These are phyloP conservation scores for Zea mays DNA, from an alignment of 176 grass and related monocot genomes.

Conservation along the genomic window DNA sequence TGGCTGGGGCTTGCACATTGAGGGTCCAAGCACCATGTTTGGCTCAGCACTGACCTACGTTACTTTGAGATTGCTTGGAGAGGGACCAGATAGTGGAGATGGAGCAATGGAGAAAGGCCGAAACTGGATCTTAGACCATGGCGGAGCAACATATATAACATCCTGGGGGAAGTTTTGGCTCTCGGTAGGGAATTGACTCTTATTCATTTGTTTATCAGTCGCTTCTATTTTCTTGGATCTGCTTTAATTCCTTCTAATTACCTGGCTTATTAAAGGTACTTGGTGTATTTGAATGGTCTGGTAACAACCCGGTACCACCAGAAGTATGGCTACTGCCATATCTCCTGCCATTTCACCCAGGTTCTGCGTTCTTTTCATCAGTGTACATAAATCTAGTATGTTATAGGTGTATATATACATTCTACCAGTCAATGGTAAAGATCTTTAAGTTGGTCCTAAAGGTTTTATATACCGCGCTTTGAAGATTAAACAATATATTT, in stretches of 20 bases:
- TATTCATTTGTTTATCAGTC: conserved; percentile 7
- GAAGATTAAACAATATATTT: not conserved
- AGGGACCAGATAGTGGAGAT: conserved; percentile 62
- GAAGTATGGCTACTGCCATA: conserved; percentile 94
- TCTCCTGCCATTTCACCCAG: conserved; percentile 82
- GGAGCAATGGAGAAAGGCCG: conserved; percentile 79
- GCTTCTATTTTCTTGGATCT: conserved; percentile 31
- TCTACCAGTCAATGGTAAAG: not conserved
- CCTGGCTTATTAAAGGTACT: conserved; percentile 62
- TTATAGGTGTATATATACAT: not conserved
- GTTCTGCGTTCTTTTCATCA: conserved; percentile 35
- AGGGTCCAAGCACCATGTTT: conserved; percentile 90
- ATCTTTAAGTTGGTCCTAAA: not conserved
- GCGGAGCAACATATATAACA: conserved; percentile 74
- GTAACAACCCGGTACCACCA: conserved; percentile 89
- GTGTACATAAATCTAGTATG: not conserved
- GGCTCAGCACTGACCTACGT: conserved; percentile 80
- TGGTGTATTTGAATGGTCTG: conserved; percentile 95
- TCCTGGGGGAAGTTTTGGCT: conserved; percentile 98
- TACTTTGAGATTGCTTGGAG: conserved; percentile 76
- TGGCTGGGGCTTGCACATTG: conserved; percentile 94
- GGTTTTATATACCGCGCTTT: not conserved
- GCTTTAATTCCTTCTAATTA: conserved; percentile 34
- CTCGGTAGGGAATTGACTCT: conserved; percentile 42
- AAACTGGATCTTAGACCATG: conserved; percentile 91